Conservation (phyloP, 225 moss, liverwort and hornwort genomes). For the Thuidium tamariscinum region DNA sequence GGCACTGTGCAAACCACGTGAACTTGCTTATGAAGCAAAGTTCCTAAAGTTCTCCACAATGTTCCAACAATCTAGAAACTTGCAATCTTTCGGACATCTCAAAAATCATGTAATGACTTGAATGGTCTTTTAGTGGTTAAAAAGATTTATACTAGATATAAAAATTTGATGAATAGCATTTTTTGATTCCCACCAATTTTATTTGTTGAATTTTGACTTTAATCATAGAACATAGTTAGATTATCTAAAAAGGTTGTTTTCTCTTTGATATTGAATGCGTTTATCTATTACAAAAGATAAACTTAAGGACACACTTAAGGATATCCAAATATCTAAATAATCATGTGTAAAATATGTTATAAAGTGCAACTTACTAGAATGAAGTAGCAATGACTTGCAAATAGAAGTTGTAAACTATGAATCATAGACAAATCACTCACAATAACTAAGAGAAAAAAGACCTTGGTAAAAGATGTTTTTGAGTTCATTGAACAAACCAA, state of each 20-base stretch:
- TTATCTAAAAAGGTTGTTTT: background rate
- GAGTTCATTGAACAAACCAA: background rate
- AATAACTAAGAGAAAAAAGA: rapidly evolving
- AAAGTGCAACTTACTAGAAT: background rate
- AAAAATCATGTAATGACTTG: too few species aligned
- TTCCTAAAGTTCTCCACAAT: too few species aligned
- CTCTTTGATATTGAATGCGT: rapidly evolving
- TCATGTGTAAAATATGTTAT: background rate
- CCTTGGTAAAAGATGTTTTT: background rate
- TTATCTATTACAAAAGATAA: background rate
- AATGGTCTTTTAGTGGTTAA: background rate
- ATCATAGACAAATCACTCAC: background rate
- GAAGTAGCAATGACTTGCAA: background rate
- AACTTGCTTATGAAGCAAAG: too few species aligned
- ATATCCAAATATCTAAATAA: background rate
- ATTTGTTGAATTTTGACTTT: background rate
- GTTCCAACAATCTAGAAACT: too few species aligned
- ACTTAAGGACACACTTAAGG: background rate
- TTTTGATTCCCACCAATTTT: background rate
- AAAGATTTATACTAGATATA: background rate
- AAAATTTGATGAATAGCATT: background rate
- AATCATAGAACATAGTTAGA: rapidly evolving
- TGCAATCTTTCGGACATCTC: too few species aligned
- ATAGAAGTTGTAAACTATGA: background rate
- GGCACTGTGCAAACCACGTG: too few species aligned